These are phyloP conservation scores for Sphagnum contortum DNA, from an alignment of 225 moss, liverwort and hornwort species.

Conservation along the genomic window DNA sequence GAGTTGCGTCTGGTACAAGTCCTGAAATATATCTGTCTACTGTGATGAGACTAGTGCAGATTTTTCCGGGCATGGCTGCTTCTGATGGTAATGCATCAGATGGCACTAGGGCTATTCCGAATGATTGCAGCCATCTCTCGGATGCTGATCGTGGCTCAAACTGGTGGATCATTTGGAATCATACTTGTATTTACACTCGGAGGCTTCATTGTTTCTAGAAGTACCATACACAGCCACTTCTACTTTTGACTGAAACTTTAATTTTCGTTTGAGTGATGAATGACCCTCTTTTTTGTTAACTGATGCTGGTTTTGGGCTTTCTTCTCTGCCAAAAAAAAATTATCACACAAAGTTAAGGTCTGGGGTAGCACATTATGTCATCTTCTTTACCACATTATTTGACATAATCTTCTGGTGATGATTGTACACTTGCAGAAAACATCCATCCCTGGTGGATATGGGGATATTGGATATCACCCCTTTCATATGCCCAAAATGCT, in stretches of 20 bases:
- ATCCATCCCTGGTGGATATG: constrained; percentile 95
- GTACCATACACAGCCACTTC: no score
- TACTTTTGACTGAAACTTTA: no score
- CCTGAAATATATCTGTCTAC: no score
- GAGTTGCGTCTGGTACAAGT: no score
- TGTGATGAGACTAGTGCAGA: constrained; percentile 18
- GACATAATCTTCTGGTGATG: no score
- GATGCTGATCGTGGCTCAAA: constrained; percentile 69
- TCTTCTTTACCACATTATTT: no score
- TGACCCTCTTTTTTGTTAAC: no score
- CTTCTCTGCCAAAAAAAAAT: no score
- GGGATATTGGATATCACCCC: constrained; percentile 93
- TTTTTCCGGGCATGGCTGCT: constrained; percentile 65
- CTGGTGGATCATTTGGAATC: constrained; percentile 64
- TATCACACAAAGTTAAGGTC: no score
- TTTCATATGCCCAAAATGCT: constrained; percentile 61
- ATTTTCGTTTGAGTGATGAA: no score
- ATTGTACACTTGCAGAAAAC: constrained; percentile 2
- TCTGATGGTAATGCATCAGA: constrained; percentile 56
- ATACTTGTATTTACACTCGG: constrained; percentile 65
- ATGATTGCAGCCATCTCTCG: constrained; percentile 71
- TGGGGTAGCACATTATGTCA: no score
- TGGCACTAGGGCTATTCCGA: constrained; percentile 69
- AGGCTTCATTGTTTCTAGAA: constrained; percentile 65
- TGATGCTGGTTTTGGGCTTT: no score